Evolutionary conservation across 257 asterid species (phyloP), one percentile per base, ranked within the genome.

Genomic region (Salvia rosmarinus): DNA sequence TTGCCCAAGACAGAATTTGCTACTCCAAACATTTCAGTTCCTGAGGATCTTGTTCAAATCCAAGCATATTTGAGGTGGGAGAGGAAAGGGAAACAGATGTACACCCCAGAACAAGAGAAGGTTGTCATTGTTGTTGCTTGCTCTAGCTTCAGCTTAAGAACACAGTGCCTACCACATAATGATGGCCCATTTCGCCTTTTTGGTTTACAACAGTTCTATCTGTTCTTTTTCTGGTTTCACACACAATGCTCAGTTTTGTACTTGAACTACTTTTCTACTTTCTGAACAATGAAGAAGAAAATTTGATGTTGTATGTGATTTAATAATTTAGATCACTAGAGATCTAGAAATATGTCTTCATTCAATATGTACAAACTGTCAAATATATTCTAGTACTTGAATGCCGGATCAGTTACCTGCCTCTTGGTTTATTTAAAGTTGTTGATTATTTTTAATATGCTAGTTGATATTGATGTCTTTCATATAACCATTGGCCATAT

Each of bases 1-100:
- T 73, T 95, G 64, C 88, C 97, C 9, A 68, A 70, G 74, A 23
- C 81, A 77, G 86, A 81, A 47, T 68, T 75, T 67, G 72, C 67
- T 52, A 71, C 76, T 66, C 56, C 84, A 71, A 72, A 82, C 70
- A 79, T 78, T 80, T 89, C 96, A 2, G 87, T 89, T 62, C 97
- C 99, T 20, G 99, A 91, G 83, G 99, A 95, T 80, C 98, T 95
- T 84, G 99, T 95, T 44, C 95, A 89, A 86, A 52, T 89, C 78
- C 99, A 91, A 77, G 88, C 99, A 61, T 95, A 95, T 72, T 71
- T 95, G 82, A 86, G 97, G 85, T 91, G 99, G 99, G 99, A 91
- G 87, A 87, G 92, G 76, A 87, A 88, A 54, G 99, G 99, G 57
- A 95, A 87, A 75, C 97, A 89, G 78, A 80, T 49, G 14, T 95